Conservation (phyloP, 176 grass and related monocot species). For the Oryza punctata region DNA sequence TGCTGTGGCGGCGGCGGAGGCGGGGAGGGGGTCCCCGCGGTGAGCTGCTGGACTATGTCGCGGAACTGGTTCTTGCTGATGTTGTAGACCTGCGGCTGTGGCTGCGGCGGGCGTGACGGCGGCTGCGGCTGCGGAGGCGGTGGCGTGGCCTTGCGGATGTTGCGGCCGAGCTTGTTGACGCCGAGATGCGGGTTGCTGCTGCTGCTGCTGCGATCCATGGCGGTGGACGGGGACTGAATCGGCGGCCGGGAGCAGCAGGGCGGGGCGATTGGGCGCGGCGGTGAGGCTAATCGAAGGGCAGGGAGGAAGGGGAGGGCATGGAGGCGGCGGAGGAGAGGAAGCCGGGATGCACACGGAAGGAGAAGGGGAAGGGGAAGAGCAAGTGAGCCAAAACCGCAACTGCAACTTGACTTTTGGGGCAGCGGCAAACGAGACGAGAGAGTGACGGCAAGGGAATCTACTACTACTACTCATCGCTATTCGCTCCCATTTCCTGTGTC, state of each 20-base stretch:
- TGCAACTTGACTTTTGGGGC: background rate
- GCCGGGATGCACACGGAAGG: constrained; percentile 34
- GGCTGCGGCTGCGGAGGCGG: constrained; percentile 46
- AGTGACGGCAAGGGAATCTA: no score
- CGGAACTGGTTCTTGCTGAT: constrained; percentile 99
- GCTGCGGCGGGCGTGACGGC: constrained; percentile 54
- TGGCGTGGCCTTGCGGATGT: constrained; percentile 77
- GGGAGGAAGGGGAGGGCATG: background rate
- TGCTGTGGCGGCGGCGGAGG: constrained; percentile 23
- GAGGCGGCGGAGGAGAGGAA: background rate
- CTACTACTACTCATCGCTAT: no score
- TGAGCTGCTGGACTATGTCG: constrained; percentile 96
- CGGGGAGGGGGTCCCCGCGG: constrained; percentile 74
- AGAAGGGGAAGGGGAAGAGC: background rate
- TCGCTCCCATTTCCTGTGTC: no score
- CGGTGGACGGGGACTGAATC: background rate
- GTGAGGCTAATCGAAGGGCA: background rate
- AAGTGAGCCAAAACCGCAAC: no score
- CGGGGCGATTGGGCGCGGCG: background rate
- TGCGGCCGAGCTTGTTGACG: constrained; percentile 80
- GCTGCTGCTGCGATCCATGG: constrained; percentile 73
- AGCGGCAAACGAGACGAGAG: no score
- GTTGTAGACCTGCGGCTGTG: constrained; percentile 98
- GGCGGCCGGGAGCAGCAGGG: background rate
- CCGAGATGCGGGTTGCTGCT: constrained; percentile 66